Base-by-base conservation (phyloP, 192 early-diverging fungal species). In the Coemansia sp. region DNA sequence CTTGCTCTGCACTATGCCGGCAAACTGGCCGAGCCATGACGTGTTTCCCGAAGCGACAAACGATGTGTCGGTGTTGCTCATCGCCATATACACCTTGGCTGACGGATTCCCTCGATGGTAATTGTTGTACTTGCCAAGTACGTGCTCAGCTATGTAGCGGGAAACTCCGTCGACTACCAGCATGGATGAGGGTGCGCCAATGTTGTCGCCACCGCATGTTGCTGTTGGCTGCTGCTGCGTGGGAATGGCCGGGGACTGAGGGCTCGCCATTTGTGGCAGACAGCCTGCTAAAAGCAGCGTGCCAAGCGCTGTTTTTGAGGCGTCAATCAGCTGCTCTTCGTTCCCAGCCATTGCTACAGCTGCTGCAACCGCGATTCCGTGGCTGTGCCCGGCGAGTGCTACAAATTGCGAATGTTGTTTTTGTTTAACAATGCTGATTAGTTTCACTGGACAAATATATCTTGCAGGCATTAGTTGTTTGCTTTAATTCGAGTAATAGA, bases 351-450 rank as follows among this genome's bases (percentile, higher is more conserved):
- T 65, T 0, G 94, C 86, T 68, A 95, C 89, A 33, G 93, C 96
- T 14, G 93, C 89, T 1, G 94, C 93, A 20, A 92, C 85, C 57
- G 94, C 86, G 59, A 96, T 85, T 42, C 96, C 96, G 66, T 95
- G 94, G 55, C 89, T 89, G 71, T 96, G 94, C 58, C 94, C 96
- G 32, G 93, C 91, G 45, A 92, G 85, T n/a, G 87, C 89, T 73
- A 84, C 77, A 82, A 82, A 77, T 25, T 59, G 29, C 16, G 38
- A n/a, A 12, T 45, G 42, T 11, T 45, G 42, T 11, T 45, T 7
- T 45, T 7, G 3, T 45, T 3, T 45, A 16, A n/a, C n/a, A n/a
- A n/a, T n/a, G n/a, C n/a, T n/a, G n/a, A n/a, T n/a, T n/a, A n/a
- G n/a, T n/a, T n/a, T n/a, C n/a, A n/a, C n/a, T n/a, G n/a, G n/a